A percentile compares a stretch with the other conserved stretches of the same genome.
phyloP scores from a whole-genome alignment of 306 rosid species.

The Pterocarpus santalinus region DNA sequence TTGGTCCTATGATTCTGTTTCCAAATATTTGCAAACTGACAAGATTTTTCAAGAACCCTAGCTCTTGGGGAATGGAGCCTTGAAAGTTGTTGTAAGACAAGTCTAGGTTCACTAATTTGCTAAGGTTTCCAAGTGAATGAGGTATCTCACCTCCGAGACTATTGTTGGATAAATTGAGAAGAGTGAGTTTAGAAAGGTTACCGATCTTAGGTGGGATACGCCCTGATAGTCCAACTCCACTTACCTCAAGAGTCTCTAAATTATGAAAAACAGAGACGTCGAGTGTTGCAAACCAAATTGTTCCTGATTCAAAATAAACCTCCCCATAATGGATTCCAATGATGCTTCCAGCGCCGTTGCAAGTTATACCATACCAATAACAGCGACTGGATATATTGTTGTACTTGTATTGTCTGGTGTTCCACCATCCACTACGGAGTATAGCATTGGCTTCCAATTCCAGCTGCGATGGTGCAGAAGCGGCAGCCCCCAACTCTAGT shows the following conservation, averaged over 20 bases:
- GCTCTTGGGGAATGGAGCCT: no score
- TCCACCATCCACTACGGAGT: no score
- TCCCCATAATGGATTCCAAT: background rate
- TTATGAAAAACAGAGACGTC: background rate
- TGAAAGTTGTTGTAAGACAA: no score
- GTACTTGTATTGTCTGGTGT: no score
- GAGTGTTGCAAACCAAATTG: background rate
- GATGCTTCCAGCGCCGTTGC: background rate
- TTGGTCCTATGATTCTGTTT: no score
- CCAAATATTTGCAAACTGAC: no score
- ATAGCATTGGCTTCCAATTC: no score
- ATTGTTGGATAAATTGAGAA: no score
- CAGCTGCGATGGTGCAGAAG: no score
- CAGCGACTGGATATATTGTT: background rate
- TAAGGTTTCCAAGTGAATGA: background rate
- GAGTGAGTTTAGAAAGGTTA: background rate
- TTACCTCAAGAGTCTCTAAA: background rate
- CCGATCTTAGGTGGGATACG: constrained; percentile 7
- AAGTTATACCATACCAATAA: background rate
- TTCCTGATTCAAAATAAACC: background rate
- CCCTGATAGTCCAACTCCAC: background rate
- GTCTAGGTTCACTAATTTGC: background rate
- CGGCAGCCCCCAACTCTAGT: no score
- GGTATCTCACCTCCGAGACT: background rate
- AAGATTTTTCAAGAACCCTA: no score